These are phyloP conservation scores for Camellia sinensis DNA, from an alignment of 148 eudicot species.

Conservation along the genomic window DNA sequence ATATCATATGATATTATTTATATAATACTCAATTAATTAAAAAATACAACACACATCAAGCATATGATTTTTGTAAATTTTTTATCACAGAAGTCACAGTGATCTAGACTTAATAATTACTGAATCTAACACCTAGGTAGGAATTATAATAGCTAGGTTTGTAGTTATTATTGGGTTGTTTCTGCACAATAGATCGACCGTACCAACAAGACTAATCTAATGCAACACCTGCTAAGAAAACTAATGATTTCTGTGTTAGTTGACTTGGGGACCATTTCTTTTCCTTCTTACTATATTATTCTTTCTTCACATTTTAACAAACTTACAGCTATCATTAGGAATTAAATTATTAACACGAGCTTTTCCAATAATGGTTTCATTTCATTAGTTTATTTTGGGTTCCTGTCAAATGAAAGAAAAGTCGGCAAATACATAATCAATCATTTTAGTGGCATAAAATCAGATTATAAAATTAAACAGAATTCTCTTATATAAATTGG, in stretches of 20 bases:
- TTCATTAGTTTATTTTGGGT: background rate
- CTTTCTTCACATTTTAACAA: background rate
- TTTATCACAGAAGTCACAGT: no score
- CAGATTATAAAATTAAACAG: no score
- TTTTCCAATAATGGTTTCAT: background rate
- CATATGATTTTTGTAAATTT: no score
- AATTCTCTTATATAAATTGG: no score
- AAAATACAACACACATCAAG: no score
- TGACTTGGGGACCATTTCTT: constrained; percentile 5
- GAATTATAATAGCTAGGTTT: background rate
- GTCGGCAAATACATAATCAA: no score
- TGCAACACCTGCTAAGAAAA: background rate
- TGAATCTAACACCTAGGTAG: background rate
- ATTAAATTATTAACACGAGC: background rate
- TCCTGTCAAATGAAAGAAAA: background rate
- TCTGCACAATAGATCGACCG: background rate
- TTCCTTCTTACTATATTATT: background rate
- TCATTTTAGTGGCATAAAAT: no score
- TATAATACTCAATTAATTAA: no score
- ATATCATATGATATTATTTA: no score
- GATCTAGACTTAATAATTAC: no score
- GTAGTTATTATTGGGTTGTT: background rate
- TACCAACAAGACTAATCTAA: background rate
- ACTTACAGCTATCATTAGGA: background rate
- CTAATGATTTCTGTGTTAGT: background rate